A percentile compares a stretch with the other conserved stretches of the same genome.
These are phyloP conservation scores for Hansenula anomala DNA, from an alignment of 1,139 yeast genomes.

Conservation along the genomic window DNA sequence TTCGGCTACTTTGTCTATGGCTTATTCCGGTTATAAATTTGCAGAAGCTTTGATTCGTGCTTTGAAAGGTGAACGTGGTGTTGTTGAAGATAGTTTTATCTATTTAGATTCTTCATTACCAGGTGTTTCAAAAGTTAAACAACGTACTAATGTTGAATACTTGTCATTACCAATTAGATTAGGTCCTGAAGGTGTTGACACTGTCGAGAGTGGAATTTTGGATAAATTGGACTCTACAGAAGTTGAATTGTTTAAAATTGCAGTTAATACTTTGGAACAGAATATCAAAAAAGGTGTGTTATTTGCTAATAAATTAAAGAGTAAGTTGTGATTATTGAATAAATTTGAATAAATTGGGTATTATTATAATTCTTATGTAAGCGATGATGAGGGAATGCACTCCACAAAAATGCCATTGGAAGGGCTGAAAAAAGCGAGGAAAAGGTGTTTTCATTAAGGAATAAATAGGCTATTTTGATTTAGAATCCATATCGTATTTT, in stretches of 20 bases:
- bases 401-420: too few species aligned
- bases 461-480: too few species aligned
- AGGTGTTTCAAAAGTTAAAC: conserved; percentile 42
- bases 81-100: conserved; percentile 42
- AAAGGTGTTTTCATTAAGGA: too few species aligned
- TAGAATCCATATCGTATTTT: too few species aligned
- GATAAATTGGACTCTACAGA: conserved; percentile 38
- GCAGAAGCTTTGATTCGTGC: conserved; percentile 48
- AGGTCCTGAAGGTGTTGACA: conserved; percentile 42
- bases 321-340: conserved; percentile 12
- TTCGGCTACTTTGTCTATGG: conserved; percentile 76
- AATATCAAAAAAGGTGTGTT: conserved; percentile 59
- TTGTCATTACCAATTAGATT: conserved; percentile 54
- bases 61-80: conserved; percentile 26
- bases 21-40: conserved; percentile 69
- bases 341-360: not conserved
- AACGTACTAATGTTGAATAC: conserved; percentile 20
- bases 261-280: conserved; percentile 47
- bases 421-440: too few species aligned
- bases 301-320: conserved; percentile 40
- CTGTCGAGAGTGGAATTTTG: conserved; percentile 41
- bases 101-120: conserved; percentile 50
- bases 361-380: not conserved
- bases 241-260: conserved; percentile 41
- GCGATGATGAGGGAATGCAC: too few species aligned